Conservation (phyloP, 805 yeast species). For the Allodekkera sacchari region DNA sequence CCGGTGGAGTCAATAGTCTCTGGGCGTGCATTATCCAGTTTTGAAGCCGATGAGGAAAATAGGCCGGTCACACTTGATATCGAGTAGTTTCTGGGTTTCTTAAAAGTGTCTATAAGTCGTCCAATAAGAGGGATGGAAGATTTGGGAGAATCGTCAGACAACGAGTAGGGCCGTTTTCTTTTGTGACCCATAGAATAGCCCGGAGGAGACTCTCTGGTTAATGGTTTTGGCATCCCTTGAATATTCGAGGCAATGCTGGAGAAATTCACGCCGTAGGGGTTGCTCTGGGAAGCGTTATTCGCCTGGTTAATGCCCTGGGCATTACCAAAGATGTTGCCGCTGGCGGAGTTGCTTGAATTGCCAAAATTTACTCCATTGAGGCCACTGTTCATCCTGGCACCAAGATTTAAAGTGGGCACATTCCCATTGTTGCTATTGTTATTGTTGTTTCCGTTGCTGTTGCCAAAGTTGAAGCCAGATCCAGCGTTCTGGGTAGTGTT, state of each 20-base stretch:
- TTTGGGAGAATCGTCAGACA: constrained; percentile 7
- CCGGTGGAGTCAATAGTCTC: not conserved
- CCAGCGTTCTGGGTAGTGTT: constrained; percentile 1
- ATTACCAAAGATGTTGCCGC: constrained; percentile 18
- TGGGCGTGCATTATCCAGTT: constrained; percentile 1
- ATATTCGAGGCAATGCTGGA: constrained; percentile 6
- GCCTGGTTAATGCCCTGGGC: constrained; percentile 10
- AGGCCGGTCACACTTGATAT: constrained; percentile 23
- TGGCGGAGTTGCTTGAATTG: too few species aligned
- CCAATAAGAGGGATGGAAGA: constrained; percentile 6
- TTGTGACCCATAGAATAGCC: constrained; percentile 13
- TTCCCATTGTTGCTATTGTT: too few species aligned
- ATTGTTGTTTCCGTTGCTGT: constrained; percentile 12
- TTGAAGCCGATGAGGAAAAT: constrained; percentile 16
- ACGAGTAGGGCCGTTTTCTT: constrained; percentile 13
- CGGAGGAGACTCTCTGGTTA: constrained; percentile 14
- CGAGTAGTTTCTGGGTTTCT: constrained; percentile 13
- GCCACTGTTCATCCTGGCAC: too few species aligned
- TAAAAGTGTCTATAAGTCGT: constrained; percentile 12
- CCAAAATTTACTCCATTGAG: too few species aligned
- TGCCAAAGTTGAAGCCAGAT: not conserved
- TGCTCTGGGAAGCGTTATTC: constrained; percentile 3
- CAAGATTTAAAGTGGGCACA: too few species aligned
- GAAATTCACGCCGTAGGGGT: constrained; percentile 21
- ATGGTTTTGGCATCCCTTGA: constrained; percentile 23